A percentile compares a stretch with the other conserved stretches of the same genome.
These are phyloP conservation scores for Pleurotus salmoneostramineus DNA, from an alignment of 768 basidiomycete species.

Conservation along the genomic window DNA sequence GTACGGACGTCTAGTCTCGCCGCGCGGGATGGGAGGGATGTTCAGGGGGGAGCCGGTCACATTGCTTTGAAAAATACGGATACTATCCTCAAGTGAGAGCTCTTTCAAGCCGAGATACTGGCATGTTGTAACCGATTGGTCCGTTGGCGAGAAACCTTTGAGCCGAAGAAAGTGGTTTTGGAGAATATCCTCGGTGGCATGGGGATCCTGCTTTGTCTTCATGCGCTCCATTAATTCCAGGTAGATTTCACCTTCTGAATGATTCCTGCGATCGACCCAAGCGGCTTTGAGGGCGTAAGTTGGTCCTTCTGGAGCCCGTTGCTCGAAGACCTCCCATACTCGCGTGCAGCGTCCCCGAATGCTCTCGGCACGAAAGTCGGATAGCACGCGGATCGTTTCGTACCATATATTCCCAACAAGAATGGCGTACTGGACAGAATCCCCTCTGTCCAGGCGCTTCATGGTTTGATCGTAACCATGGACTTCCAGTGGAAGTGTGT, in stretches of 20 bases:
- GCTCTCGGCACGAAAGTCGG: conserved; percentile 6
- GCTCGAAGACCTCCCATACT: conserved; percentile 6
- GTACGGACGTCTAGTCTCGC: too few species aligned
- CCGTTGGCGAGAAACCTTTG: too few species aligned
- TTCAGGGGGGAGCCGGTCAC: too few species aligned
- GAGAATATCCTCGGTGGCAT: neutral
- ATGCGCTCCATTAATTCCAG: neutral
- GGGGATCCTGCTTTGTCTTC: neutral
- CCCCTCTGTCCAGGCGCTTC: neutral
- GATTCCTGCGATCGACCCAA: conserved; percentile 5
- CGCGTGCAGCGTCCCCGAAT: conserved; percentile 5
- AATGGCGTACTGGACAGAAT: neutral
- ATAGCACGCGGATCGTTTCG: conserved; percentile 1
- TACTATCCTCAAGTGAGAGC: too few species aligned
- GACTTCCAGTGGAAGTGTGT: neutral
- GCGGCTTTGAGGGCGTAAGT: conserved; percentile 7
- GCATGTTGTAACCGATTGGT: neutral
- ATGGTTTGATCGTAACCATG: conserved; percentile 10
- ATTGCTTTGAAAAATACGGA: too few species aligned
- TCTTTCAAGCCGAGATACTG: too few species aligned
- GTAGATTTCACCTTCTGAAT: neutral
- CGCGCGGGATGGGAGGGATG: too few species aligned
- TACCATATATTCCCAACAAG: neutral
- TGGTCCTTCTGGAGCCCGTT: neutral
- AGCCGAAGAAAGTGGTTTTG: neutral